phyloP scores from a whole-genome alignment of 2,329 filamentous ascomycete genomes.

The Penicillium sp. region DNA sequence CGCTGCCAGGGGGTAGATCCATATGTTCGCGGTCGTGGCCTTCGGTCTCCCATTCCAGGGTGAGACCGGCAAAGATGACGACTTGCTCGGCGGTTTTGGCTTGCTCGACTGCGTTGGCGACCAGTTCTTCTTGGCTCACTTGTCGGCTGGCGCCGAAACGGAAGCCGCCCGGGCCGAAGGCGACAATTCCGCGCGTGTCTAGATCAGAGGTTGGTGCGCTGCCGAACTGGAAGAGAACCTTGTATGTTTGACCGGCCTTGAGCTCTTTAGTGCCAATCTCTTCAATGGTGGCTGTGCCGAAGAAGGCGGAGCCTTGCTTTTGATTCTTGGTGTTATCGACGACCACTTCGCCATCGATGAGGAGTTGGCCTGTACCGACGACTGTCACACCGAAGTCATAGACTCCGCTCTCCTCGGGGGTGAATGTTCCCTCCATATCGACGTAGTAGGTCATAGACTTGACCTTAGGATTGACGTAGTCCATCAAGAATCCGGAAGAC shows the following conservation, averaged over 20 bases:
- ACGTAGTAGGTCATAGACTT: slow-evolving; percentile 56
- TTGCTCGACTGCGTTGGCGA: slow-evolving; percentile 63
- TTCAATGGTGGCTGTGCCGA: slow-evolving; percentile 62
- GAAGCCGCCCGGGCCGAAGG: slow-evolving; percentile 59
- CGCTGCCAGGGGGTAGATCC: slow-evolving; percentile 55
- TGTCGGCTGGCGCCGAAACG: slow-evolving; percentile 61
- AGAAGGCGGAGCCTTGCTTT: slow-evolving; percentile 61
- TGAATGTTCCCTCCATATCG: slow-evolving; percentile 59
- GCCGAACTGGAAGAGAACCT: slow-evolving; percentile 58
- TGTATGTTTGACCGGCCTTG: slow-evolving; percentile 59
- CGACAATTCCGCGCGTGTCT: slow-evolving; percentile 46
- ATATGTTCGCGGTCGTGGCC: slow-evolving; percentile 60
- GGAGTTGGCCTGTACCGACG: slow-evolving; percentile 63
- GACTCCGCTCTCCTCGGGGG: slow-evolving; percentile 57
- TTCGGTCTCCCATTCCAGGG: slow-evolving; percentile 78
- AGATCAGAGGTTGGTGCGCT: slow-evolving; percentile 59
- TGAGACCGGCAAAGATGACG: slow-evolving; percentile 73
- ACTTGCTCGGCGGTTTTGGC: slow-evolving; percentile 73
- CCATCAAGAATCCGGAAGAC: slow-evolving; percentile 50
- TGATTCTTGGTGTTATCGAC: slow-evolving; percentile 67
- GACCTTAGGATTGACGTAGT: slow-evolving; percentile 55
- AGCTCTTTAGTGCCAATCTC: slow-evolving; percentile 59
- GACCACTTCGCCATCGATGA: slow-evolving; percentile 60
- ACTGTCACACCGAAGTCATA: slow-evolving; percentile 68
- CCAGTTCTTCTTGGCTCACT: slow-evolving; percentile 57